These are phyloP conservation scores for Pestalotiopsis sp. DNA, from an alignment of 2,329 filamentous ascomycete species.

Conservation along the genomic window DNA sequence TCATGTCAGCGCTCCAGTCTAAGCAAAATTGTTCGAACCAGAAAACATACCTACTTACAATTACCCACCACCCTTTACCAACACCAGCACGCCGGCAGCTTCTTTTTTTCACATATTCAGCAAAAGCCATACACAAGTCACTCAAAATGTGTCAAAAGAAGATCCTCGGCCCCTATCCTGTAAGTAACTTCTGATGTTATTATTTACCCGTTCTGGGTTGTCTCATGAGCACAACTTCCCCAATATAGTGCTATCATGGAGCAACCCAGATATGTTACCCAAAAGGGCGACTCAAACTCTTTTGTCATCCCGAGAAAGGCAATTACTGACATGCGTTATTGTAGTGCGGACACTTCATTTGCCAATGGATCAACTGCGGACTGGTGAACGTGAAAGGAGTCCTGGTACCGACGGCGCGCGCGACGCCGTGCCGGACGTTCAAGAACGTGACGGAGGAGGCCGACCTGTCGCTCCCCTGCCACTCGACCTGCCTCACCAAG, in stretches of 20 bases:
- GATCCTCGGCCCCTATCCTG: slow-evolving; percentile 21
- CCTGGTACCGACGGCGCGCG: slow-evolving; percentile 11
- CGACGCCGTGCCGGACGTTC: slow-evolving; percentile 13
- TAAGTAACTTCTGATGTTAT: too few relatives aligned
- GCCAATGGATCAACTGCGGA: slow-evolving; percentile 19
- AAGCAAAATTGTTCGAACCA: background rate
- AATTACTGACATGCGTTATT: too few relatives aligned
- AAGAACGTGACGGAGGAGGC: background rate
- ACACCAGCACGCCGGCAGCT: background rate
- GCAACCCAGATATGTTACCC: too few relatives aligned
- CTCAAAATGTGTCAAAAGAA: slow-evolving; percentile 14
- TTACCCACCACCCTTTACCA: background rate
- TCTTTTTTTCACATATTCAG: too few relatives aligned
- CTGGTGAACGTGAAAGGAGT: slow-evolving; percentile 14
- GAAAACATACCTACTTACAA: background rate
- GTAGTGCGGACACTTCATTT: slow-evolving; percentile 21
- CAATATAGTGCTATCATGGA: too few relatives aligned
- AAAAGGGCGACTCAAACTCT: too few relatives aligned
- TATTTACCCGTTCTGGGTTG: too few relatives aligned
- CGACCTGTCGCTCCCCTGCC: slow-evolving; percentile 22
- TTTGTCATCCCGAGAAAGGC: too few relatives aligned
- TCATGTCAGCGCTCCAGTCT: too few relatives aligned
- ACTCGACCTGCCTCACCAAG: slow-evolving; percentile 19
- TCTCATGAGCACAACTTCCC: too few relatives aligned
- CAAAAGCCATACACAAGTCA: background rate